Evolutionary conservation across 83 land plant species (phyloP).

Genomic region (Picea engelmannii): DNA sequence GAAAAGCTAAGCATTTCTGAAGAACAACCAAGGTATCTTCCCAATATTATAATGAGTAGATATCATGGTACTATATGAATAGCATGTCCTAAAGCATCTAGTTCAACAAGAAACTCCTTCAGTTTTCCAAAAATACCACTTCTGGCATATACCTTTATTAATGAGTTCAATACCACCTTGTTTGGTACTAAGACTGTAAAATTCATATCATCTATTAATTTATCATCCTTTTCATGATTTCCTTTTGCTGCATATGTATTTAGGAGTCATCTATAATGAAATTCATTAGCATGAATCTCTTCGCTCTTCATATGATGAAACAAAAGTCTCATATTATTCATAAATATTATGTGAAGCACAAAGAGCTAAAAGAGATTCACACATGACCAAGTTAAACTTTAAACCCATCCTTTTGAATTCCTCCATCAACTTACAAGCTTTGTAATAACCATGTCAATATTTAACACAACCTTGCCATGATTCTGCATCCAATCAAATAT

Average conservation of each 20-base stretch:
- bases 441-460: constrained; percentile 46
- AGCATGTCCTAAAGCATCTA: constrained; percentile 53
- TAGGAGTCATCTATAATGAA: too few relatives aligned
- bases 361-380: constrained; percentile 68
- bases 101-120: constrained; percentile 41
- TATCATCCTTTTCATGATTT: too few relatives aligned
- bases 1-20: constrained; percentile 51
- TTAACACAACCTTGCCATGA: constrained; percentile 9
- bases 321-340: too few relatives aligned
- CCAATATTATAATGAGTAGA: constrained; percentile 27
- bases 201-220: too few relatives aligned
- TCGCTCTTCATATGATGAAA: too few relatives aligned
- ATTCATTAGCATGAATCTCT: too few relatives aligned
- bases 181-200: constrained; percentile 7
- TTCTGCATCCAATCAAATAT: constrained; percentile 18
- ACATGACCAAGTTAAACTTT: constrained; percentile 58
- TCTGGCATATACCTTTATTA: constrained; percentile 66
- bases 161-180: constrained; percentile 65
- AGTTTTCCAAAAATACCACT: constrained; percentile 47
- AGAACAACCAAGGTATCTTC: constrained; percentile 75
- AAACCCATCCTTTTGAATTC: constrained; percentile 34
- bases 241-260: too few relatives aligned
- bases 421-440: too few relatives aligned
- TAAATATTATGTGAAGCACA: constrained; percentile 20
- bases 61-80: too few relatives aligned